These are phyloP conservation scores for Rhynchosporium secalis DNA, from an alignment of 2,329 filamentous ascomycete genomes.

Conservation along the genomic window DNA sequence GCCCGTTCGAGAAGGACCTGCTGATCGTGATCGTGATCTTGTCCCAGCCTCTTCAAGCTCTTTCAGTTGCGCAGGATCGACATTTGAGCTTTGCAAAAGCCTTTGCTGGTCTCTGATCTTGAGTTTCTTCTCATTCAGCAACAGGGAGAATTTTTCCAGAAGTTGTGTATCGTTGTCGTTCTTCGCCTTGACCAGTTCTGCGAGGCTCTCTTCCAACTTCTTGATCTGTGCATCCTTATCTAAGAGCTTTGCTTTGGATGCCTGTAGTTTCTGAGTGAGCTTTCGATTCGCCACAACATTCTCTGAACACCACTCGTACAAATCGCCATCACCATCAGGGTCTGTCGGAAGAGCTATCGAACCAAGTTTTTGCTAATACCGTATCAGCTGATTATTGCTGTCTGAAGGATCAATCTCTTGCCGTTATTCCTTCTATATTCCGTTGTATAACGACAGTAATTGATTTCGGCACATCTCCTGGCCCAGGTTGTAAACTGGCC, in stretches of 20 bases:
- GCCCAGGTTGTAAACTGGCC: slow-evolving; percentile 52
- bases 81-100: slow-evolving; percentile 46
- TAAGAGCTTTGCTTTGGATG: slow-evolving; percentile 44
- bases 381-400: slow-evolving; percentile 18
- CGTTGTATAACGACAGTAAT: slow-evolving; percentile 66
- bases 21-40: slow-evolving; percentile 20
- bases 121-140: slow-evolving; percentile 78
- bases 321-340: slow-evolving; percentile 58
- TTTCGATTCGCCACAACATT: slow-evolving; percentile 46
- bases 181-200: slow-evolving; percentile 67
- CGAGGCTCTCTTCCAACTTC: slow-evolving; percentile 61
- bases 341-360: slow-evolving; percentile 57
- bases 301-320: slow-evolving; percentile 69
- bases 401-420: slow-evolving; percentile 41
- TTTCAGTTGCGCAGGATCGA: slow-evolving; percentile 32
- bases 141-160: slow-evolving; percentile 66
- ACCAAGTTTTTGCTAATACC: slow-evolving; percentile 65
- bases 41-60: slow-evolving; percentile 21
- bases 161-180: slow-evolving; percentile 65
- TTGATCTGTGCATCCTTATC: slow-evolving; percentile 57
- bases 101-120: slow-evolving; percentile 75
- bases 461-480: slow-evolving; percentile 39
- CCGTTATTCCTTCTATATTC: slow-evolving; percentile 67
- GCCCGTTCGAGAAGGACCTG: slow-evolving; percentile 43
- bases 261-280: slow-evolving; percentile 23